Percentiles rank a stretch among this genome's conserved stretches.
Conservation (phyloP, 2,329 filamentous ascomycete species). For the Trichocomaceae sp. region DNA sequence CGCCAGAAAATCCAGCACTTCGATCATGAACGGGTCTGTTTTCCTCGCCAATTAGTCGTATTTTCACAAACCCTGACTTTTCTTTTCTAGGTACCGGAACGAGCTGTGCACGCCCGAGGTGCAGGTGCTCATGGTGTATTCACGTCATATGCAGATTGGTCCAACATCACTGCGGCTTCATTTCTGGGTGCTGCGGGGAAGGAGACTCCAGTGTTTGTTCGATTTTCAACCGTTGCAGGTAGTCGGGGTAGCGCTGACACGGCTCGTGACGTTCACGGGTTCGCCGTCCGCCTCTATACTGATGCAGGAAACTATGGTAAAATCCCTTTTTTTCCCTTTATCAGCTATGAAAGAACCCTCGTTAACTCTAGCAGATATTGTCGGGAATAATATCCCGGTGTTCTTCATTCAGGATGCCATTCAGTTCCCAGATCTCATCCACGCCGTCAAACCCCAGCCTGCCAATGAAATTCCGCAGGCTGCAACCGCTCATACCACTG, state of each 20-base stretch:
- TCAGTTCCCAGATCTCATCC: conserved; percentile 37
- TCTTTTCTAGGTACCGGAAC: conserved; percentile 49
- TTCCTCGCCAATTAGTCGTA: not conserved
- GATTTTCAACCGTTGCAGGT: conserved; percentile 68
- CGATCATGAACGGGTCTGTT: conserved; percentile 60
- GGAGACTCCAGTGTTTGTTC: conserved; percentile 59
- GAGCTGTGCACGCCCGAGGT: conserved; percentile 64
- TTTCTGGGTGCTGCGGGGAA: conserved; percentile 56
- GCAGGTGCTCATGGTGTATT: conserved; percentile 64
- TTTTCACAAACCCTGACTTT: not conserved
- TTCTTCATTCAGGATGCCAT: conserved; percentile 40
- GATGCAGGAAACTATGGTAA: conserved; percentile 61
- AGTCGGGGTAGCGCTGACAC: conserved; percentile 64
- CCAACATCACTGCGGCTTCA: conserved; percentile 62
- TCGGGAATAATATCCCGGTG: conserved; percentile 37
- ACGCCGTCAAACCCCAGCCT: conserved; percentile 36
- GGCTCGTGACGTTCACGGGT: conserved; percentile 66
- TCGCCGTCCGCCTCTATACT: conserved; percentile 63
- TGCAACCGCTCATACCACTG: conserved; percentile 47
- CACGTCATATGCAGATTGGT: conserved; percentile 58
- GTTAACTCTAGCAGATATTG: conserved; percentile 25
- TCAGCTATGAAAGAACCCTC: not conserved
- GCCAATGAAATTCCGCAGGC: conserved; percentile 47
- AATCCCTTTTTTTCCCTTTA: not conserved
- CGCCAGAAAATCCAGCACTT: conserved; percentile 66